Percentiles rank a stretch among this genome's conserved stretches.
Evolutionary conservation across 2,329 filamentous ascomycete species (phyloP).

Genomic region (Triangularia setosa): DNA sequence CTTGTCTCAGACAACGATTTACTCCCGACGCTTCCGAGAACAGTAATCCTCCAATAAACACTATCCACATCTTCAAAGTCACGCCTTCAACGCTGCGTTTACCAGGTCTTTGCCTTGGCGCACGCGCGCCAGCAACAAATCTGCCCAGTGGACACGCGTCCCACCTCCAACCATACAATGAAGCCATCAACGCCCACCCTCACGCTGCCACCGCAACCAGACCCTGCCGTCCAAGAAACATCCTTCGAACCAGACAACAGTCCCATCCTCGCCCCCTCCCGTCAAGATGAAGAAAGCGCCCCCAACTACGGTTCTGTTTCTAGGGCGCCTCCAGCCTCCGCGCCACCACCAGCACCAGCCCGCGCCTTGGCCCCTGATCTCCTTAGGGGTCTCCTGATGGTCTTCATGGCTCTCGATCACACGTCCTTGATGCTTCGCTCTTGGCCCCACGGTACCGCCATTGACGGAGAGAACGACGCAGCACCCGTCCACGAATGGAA

Average conservation of each 20-base stretch:
- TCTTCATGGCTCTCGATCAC: conserved; percentile 44
- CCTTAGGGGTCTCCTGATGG: conserved; percentile 42
- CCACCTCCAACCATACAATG: background rate
- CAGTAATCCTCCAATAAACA: background rate
- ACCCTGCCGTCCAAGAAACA: conserved; percentile 7
- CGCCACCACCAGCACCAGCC: conserved; percentile 6
- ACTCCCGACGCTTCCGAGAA: background rate
- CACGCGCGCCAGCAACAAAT: background rate
- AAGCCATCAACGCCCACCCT: background rate
- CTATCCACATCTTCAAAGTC: background rate
- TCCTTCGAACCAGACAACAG: background rate
- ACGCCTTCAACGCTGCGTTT: background rate
- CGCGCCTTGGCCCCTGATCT: conserved; percentile 42
- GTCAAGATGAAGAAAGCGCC: background rate
- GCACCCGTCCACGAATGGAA: conserved; percentile 37
- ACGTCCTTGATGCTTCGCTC: conserved; percentile 36
- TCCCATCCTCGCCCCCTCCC: background rate
- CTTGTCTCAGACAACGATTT: background rate
- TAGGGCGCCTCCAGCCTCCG: background rate
- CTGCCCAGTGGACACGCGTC: background rate
- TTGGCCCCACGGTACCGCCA: conserved; percentile 40
- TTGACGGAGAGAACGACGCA: conserved; percentile 36
- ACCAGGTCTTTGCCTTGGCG: background rate
- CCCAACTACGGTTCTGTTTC: background rate
- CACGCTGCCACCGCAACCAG: conserved; percentile 4